Percentiles rank a stretch among this genome's conserved stretches.
Evolutionary conservation across 1,284 basidiomycete genomes (phyloP).

Genomic region (Farysia itapuensis): DNA sequence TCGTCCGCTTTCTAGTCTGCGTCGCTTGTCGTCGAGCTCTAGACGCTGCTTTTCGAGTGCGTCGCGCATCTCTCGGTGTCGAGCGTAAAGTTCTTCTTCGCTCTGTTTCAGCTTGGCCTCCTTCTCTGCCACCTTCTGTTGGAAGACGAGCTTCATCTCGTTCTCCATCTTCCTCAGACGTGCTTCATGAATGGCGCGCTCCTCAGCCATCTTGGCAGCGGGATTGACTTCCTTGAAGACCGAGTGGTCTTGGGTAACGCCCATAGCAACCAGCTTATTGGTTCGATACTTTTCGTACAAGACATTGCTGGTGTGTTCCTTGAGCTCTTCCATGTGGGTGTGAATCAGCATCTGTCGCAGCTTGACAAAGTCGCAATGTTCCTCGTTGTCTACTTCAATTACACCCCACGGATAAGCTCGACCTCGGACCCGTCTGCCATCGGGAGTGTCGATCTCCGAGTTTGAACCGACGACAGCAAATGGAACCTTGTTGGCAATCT

Average conservation of each 20-base stretch:
- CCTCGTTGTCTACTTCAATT: constrained; percentile 59
- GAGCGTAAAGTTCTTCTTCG: constrained; percentile 59
- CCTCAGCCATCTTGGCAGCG: constrained; percentile 57
- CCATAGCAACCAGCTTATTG: constrained; percentile 54
- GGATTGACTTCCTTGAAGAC: constrained; percentile 58
- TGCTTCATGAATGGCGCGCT: constrained; percentile 58
- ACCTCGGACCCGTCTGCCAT: constrained; percentile 55
- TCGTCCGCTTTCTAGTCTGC: constrained; percentile 78
- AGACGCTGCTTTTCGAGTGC: constrained; percentile 86
- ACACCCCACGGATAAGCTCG: constrained; percentile 59
- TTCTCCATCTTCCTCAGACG: constrained; percentile 60
- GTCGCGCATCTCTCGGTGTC: constrained; percentile 58
- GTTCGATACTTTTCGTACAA: constrained; percentile 58
- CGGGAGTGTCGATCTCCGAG: constrained; percentile 54
- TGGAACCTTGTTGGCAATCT: constrained; percentile 56
- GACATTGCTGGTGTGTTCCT: constrained; percentile 55
- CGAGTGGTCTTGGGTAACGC: constrained; percentile 56
- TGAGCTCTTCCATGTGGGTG: constrained; percentile 60
- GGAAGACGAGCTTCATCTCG: constrained; percentile 60
- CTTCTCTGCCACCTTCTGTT: constrained; percentile 59
- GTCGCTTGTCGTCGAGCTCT: constrained; percentile 96
- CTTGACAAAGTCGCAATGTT: constrained; percentile 60
- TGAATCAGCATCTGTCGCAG: constrained; percentile 60
- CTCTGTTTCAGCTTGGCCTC: constrained; percentile 60
- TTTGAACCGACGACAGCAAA: constrained; percentile 58